A percentile compares a stretch with the other conserved stretches of the same genome.
Evolutionary conservation across 1,139 yeast genomes (phyloP).

Genomic region (Pichia sp.): DNA sequence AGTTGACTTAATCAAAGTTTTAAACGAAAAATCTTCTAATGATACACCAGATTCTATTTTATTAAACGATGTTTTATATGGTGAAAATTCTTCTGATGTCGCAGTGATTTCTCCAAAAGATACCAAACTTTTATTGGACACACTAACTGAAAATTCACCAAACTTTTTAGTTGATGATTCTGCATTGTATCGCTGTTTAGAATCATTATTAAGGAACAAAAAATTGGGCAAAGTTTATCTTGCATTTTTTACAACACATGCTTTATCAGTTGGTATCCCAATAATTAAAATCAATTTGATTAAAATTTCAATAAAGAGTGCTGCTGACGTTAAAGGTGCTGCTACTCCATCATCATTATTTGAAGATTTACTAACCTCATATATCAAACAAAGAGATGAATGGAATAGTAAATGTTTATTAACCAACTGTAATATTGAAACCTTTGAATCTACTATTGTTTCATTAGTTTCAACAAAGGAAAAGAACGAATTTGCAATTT

Average conservation of each 20-base stretch:
- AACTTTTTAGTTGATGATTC: constrained; percentile 42
- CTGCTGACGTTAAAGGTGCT: constrained; percentile 31
- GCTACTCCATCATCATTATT: constrained; percentile 36
- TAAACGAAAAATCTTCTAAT: constrained; percentile 25
- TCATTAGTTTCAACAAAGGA: constrained; percentile 55
- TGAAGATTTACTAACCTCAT: constrained; percentile 34
- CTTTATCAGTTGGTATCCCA: constrained; percentile 39
- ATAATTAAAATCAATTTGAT: constrained; percentile 39
- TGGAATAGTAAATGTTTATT: constrained; percentile 42
- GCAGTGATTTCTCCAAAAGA: constrained; percentile 63
- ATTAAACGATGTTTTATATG: constrained; percentile 40
- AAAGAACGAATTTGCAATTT: constrained; percentile 48
- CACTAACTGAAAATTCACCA: constrained; percentile 34
- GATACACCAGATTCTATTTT: constrained; percentile 36
- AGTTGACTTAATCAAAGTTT: constrained; percentile 28
- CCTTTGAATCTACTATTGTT: constrained; percentile 49
- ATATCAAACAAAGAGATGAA: constrained; percentile 37
- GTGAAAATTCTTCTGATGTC: constrained; percentile 35
- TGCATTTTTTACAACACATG: constrained; percentile 48
- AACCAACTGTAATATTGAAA: constrained; percentile 44
- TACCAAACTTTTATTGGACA: constrained; percentile 41
- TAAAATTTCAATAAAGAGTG: constrained; percentile 31
- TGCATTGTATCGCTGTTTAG: constrained; percentile 32
- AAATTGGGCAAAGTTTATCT: constrained; percentile 39
- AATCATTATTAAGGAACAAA: constrained; percentile 33